Conservation (phyloP, 2,329 filamentous ascomycete species). For the Nemania sp. region DNA sequence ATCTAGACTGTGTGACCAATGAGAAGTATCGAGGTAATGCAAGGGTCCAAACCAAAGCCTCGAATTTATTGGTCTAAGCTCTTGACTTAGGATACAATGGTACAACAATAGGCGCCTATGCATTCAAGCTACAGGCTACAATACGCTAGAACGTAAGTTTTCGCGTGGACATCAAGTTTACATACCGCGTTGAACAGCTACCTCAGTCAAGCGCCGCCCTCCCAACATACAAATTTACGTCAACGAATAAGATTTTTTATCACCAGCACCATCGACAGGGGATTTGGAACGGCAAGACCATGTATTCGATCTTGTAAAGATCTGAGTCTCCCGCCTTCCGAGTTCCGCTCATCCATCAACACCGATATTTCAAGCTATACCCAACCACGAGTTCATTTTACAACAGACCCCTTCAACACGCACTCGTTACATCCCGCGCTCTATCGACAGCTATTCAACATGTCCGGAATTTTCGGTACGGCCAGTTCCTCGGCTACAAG, state of each 20-base stretch:
- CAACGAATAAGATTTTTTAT: neutral
- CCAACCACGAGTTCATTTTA: neutral
- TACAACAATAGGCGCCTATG: neutral
- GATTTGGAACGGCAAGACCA: neutral
- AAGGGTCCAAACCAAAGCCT: neutral
- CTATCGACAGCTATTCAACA: constrained; percentile 51
- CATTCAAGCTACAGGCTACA: no score
- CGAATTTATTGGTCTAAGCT: constrained; percentile 27
- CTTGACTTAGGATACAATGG: neutral
- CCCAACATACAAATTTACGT: neutral
- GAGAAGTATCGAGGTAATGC: constrained; percentile 5
- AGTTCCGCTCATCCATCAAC: neutral
- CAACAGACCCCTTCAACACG: neutral
- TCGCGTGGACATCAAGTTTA: neutral
- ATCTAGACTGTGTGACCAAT: constrained; percentile 16
- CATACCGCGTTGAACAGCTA: neutral
- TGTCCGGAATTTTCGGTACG: constrained; percentile 74
- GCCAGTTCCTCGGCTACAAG: constrained; percentile 63
- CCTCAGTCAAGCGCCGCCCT: neutral
- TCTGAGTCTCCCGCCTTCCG: neutral
- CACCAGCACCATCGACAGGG: neutral
- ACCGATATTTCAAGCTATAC: neutral
- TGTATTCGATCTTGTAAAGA: constrained; percentile 4
- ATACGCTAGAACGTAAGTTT: neutral
- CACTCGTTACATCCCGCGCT: neutral